Evolutionary conservation across 495 filamentous ascomycete genomes (phyloP).

Genomic region (Neurospora sp.): DNA sequence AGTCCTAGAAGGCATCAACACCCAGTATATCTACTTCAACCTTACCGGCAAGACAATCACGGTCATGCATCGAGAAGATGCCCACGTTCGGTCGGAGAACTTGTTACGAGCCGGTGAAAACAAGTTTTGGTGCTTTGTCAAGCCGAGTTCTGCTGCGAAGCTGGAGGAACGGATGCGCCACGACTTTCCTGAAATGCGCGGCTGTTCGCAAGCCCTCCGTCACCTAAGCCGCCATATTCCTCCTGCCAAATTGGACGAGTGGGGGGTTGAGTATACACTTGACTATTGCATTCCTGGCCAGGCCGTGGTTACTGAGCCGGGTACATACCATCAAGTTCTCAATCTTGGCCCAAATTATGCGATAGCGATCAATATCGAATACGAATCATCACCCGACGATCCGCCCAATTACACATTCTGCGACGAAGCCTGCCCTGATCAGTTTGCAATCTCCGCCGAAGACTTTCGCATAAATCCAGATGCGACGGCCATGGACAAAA

Average conservation of each 20-base stretch:
- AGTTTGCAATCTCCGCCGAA: conserved; percentile 18
- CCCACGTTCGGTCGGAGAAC: conserved; percentile 25
- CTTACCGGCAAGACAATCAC: conserved; percentile 23
- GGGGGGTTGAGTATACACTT: conserved; percentile 26
- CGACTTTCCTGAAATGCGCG: conserved; percentile 19
- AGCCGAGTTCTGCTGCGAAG: conserved; percentile 14
- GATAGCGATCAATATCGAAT: conserved; percentile 25
- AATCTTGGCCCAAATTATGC: conserved; percentile 26
- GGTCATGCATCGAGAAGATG: conserved; percentile 26
- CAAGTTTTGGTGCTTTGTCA: conserved; percentile 28
- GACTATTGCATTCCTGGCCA: conserved; percentile 25
- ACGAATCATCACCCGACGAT: conserved; percentile 20
- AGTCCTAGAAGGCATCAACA: conserved; percentile 22
- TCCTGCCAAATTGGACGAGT: conserved; percentile 18
- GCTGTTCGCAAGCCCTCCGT: conserved; percentile 23
- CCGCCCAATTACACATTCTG: conserved; percentile 19
- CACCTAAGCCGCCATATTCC: conserved; percentile 25
- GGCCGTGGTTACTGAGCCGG: conserved; percentile 24
- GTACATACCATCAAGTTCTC: conserved; percentile 27
- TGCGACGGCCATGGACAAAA: not conserved
- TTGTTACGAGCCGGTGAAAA: conserved; percentile 22
- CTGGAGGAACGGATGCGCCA: conserved; percentile 16
- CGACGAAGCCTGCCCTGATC: conserved; percentile 19
- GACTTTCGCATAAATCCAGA: conserved; percentile 13
- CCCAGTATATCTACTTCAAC: conserved; percentile 27